Base-by-base conservation (phyloP, 31 red algal species). In the Asparagopsis taxiformis region DNA sequence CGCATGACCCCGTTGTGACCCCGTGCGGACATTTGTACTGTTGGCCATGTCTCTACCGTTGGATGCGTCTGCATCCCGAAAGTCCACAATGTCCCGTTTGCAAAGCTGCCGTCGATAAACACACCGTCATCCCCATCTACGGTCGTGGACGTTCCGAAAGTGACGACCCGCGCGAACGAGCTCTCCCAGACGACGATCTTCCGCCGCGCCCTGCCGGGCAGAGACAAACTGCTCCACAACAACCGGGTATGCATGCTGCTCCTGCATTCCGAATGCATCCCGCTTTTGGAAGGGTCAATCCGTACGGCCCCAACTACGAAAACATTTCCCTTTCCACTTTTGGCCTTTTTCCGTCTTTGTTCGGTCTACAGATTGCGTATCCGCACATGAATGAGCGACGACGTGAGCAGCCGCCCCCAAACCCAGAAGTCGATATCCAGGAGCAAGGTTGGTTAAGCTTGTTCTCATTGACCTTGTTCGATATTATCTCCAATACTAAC, bases 11-110 rank as follows among this genome's bases (percentile, higher is more conserved):
- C 21, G 95, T 98, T 21, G 91, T 98, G 3, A 98, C 95, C 16
- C 75, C 82, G 7, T 98, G 95, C 52, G 95, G 95, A 34, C 95
- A 98, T 84, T 72, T 98, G 51, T 98, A 86, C 60, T 98, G 95
- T 56, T 98, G 95, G 95, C 67, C 87, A 43, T 94, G 91, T 65
- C 72, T 98, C 0, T 94, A 90, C 53, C 56, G 63, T 31, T 97
- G 94, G 94, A 84, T 97, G 80, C 59, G 46, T 22, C 74, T 79
- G 31, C 87, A 91, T 38, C 55, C 85, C 15, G 79, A 85, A 0
- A 75, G 63, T 7, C 70, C 93, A 20, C 71, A 70, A 62, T 97
- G 95, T 74, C 95, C 95, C 24, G 83, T 94, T 51, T 98, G 95
- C 76, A 98, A 98, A 59, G 81, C 95, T 22, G 70, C 51, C 1